phyloP scores from a whole-genome alignment of 345 rosid species.

The Barbarea vulgaris region DNA sequence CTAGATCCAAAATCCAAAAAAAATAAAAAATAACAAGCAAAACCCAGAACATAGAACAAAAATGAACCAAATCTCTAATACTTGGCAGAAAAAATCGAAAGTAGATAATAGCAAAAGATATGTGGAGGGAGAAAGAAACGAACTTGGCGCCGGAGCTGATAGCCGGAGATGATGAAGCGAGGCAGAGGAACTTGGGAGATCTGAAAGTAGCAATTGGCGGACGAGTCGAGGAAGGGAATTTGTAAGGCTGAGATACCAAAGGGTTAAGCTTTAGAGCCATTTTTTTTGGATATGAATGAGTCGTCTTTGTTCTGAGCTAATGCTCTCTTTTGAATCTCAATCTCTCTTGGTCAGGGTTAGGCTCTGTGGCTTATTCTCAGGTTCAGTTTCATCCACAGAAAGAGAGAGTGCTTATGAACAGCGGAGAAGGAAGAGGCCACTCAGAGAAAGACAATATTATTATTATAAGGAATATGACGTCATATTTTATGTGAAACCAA shows the following conservation, averaged over 20 bases:
- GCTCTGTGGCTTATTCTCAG: conserved; percentile 15
- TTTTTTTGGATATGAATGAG: background rate
- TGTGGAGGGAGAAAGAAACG: conserved; percentile 27
- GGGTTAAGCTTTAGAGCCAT: conserved; percentile 81
- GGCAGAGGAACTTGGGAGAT: conserved; percentile 69
- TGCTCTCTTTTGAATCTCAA: background rate
- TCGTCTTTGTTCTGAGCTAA: background rate
- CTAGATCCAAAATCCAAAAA: conserved; percentile 39
- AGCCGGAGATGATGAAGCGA: conserved; percentile 64
- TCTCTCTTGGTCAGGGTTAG: background rate
- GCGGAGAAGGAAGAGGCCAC: conserved; percentile 20
- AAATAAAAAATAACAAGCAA: no score
- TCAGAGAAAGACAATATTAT: background rate
- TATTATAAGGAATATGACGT: conserved; percentile 8
- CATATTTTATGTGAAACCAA: conserved; percentile 1
- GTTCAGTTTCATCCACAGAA: conserved; percentile 46
- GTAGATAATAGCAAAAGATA: conserved; percentile 1
- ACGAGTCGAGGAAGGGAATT: conserved; percentile 56
- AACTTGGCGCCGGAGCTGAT: conserved; percentile 66
- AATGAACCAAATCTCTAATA: conserved; percentile 31
- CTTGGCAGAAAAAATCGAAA: conserved; percentile 12
- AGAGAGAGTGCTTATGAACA: conserved; percentile 36
- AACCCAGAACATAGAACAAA: conserved; percentile 17
- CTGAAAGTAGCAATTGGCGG: conserved; percentile 62
- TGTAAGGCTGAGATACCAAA: conserved; percentile 54